Conservation (phyloP, 768 basidiomycete genomes). For the Tricholomella constricta region DNA sequence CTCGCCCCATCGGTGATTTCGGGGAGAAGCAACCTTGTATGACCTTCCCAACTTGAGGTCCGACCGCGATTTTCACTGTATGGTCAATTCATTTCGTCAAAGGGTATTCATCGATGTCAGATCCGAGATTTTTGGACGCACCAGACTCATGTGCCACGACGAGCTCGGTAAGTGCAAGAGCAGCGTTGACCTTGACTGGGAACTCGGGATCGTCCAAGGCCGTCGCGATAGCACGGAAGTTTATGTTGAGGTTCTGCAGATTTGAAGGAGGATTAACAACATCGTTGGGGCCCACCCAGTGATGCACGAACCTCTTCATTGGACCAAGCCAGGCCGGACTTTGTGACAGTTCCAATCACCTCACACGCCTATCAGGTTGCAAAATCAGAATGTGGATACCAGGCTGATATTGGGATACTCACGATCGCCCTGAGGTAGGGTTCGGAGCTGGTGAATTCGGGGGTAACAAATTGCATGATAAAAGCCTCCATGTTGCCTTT, state of each 20-base stretch:
- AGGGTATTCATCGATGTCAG: constrained; percentile 6
- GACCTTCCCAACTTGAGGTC: constrained; percentile 82
- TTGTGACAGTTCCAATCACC: constrained; percentile 74
- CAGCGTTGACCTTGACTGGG: constrained; percentile 84
- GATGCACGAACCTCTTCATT: constrained; percentile 52
- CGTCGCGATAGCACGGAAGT: constrained; percentile 66
- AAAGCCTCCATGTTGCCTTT: constrained; percentile 78
- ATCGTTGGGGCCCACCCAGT: background rate
- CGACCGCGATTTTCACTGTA: constrained; percentile 67
- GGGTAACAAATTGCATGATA: constrained; percentile 70
- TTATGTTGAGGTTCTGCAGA: constrained; percentile 56
- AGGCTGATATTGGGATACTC: constrained; percentile 31
- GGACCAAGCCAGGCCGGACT: constrained; percentile 68
- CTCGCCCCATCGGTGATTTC: background rate
- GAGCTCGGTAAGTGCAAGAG: constrained; percentile 78
- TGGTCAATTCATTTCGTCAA: constrained; percentile 1
- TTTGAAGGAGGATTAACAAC: background rate
- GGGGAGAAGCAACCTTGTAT: constrained; percentile 58
- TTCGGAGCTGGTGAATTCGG: constrained; percentile 65
- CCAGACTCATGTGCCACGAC: constrained; percentile 64
- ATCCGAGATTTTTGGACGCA: constrained; percentile 28
- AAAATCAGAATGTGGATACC: constrained; percentile 1
- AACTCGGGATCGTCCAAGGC: constrained; percentile 77
- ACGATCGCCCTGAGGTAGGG: constrained; percentile 81
- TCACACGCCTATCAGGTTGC: constrained; percentile 64